These are phyloP conservation scores for Nemophila menziesii DNA, from an alignment of 257 asterid species.

Conservation along the genomic window DNA sequence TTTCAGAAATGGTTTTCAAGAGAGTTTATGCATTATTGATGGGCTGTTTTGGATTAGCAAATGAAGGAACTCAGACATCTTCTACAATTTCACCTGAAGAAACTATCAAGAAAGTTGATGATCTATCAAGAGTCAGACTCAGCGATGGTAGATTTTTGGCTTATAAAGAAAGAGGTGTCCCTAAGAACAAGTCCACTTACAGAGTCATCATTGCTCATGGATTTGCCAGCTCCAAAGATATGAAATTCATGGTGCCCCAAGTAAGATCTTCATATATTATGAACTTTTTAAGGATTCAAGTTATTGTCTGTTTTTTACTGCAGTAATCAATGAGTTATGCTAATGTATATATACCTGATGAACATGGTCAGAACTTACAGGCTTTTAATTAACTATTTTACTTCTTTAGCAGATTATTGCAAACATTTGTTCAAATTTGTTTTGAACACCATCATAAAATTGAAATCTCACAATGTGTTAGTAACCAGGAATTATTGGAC, in stretches of 20 bases:
- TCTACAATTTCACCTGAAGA: slow-evolving; percentile 10
- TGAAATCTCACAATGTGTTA: slow-evolving; percentile 20
- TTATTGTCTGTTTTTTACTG: neutral
- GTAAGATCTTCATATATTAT: slow-evolving; percentile 23
- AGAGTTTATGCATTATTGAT: slow-evolving; percentile 49
- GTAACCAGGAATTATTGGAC: slow-evolving; percentile 56
- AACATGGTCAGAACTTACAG: too few species aligned
- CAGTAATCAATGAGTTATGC: neutral
- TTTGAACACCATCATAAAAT: neutral
- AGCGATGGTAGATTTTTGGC: slow-evolving; percentile 83
- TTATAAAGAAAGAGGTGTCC: slow-evolving; percentile 71
- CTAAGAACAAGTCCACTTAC: slow-evolving; percentile 48
- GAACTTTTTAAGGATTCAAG: neutral
- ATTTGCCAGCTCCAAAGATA: slow-evolving; percentile 79
- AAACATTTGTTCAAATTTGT: neutral
- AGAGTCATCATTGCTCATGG: slow-evolving; percentile 74
- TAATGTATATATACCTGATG: neutral
- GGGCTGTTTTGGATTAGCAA: slow-evolving; percentile 66
- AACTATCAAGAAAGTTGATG: neutral
- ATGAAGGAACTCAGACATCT: slow-evolving; percentile 45
- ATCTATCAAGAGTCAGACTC: slow-evolving; percentile 33
- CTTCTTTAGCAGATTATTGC: neutral
- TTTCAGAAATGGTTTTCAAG: slow-evolving; percentile 57
- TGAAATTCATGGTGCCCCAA: slow-evolving; percentile 73
- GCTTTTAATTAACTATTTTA: too few species aligned